These are phyloP conservation scores for Stephanodiscus triporus DNA, from an alignment of 108 stramenopile genomes.

Conservation along the genomic window DNA sequence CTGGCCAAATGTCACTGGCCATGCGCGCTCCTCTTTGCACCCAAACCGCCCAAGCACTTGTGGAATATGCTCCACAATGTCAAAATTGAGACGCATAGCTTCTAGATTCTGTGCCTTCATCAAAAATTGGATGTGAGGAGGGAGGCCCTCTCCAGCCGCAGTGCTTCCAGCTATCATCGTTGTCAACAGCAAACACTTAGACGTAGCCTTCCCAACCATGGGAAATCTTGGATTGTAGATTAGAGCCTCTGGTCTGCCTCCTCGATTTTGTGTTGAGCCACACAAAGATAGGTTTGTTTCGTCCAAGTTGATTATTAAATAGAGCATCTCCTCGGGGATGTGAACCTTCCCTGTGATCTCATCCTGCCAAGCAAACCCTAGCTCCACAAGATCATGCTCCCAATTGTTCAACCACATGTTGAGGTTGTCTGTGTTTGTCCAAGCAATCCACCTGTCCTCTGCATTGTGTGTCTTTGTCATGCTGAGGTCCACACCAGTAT, in stretches of 20 bases:
- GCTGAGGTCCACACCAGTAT: neutral
- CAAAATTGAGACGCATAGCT: neutral
- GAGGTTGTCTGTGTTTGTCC: neutral
- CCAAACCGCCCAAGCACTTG: conserved; percentile 15
- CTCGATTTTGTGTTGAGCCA: neutral
- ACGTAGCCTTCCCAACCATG: neutral
- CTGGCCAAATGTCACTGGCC: conserved; percentile 13
- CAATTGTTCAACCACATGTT: neutral
- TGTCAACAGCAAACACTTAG: neutral
- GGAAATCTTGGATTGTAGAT: neutral
- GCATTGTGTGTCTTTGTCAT: neutral
- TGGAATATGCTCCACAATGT: neutral
- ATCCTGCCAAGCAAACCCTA: neutral
- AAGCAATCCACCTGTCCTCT: neutral
- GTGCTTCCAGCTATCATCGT: neutral
- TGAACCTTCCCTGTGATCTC: neutral
- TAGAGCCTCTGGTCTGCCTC: neutral
- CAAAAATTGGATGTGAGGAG: neutral
- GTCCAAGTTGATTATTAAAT: neutral
- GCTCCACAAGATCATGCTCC: neutral
- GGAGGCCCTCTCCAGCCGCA: conserved; percentile 8
- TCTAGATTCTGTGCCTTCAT: neutral
- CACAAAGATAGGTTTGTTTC: neutral
- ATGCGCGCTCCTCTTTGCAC: neutral
- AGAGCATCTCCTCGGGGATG: neutral